These are phyloP conservation scores for Davidsoniella virescens DNA, from an alignment of 2,329 filamentous ascomycete genomes.

Conservation along the genomic window DNA sequence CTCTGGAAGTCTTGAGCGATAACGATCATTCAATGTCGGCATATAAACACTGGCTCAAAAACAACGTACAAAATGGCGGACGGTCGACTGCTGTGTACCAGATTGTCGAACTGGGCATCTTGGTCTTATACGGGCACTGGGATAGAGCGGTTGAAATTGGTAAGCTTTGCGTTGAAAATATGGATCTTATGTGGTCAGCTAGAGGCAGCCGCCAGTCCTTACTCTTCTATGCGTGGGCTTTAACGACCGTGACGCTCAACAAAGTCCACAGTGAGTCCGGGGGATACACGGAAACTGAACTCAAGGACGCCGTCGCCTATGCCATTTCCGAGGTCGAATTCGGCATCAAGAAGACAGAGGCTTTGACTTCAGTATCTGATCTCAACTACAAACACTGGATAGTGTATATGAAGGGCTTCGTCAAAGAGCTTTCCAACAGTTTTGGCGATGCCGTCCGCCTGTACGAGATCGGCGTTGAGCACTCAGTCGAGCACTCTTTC, in stretches of 20 bases:
- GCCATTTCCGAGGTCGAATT: slow-evolving; percentile 36
- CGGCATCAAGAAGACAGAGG: slow-evolving; percentile 44
- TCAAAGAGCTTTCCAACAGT: slow-evolving; percentile 44
- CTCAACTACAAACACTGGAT: slow-evolving; percentile 60
- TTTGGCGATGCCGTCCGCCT: slow-evolving; percentile 41
- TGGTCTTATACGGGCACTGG: slow-evolving; percentile 49
- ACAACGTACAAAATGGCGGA: slow-evolving; percentile 39
- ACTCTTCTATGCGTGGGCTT: slow-evolving; percentile 43
- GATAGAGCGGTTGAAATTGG: slow-evolving; percentile 41
- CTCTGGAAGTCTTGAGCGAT: slow-evolving; percentile 47
- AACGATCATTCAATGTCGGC: slow-evolving; percentile 41
- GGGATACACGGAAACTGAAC: background rate
- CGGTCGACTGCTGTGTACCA: slow-evolving; percentile 54
- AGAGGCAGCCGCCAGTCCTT: slow-evolving; percentile 40
- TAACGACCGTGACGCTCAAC: slow-evolving; percentile 35
- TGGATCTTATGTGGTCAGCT: slow-evolving; percentile 40
- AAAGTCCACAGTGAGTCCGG: slow-evolving; percentile 31
- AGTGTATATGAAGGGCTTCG: slow-evolving; percentile 49
- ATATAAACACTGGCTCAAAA: slow-evolving; percentile 43
- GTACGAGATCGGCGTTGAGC: slow-evolving; percentile 58
- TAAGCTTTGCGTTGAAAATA: slow-evolving; percentile 29
- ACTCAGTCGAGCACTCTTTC: slow-evolving; percentile 50
- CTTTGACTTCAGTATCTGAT: slow-evolving; percentile 40
- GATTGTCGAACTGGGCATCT: slow-evolving; percentile 43
- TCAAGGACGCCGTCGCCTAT: slow-evolving; percentile 25